Evolutionary conservation across 2,329 filamentous ascomycete genomes (phyloP), one percentile per base, ranked within the genome.

Genomic region (Penicillium sp.): DNA sequence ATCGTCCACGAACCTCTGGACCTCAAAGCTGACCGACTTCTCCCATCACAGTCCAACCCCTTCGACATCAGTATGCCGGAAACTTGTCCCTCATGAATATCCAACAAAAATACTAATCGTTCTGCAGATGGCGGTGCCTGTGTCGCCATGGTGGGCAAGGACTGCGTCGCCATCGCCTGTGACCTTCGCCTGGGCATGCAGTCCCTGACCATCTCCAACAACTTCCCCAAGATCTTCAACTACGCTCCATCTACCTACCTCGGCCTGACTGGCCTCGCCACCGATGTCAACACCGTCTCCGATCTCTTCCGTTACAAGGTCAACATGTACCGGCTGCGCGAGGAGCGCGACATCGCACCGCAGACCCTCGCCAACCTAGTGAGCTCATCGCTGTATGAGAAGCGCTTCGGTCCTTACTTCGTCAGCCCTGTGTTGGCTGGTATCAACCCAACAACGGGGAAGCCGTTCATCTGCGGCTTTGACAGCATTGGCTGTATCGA

Each of bases 251-350:
- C 93, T 73, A 91, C 94, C 70, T 97, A 96, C 79, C 89, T 99
- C 36, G 94, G 94, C 56, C 87, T 99, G 61, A 97, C 94, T 5
- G 94, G 94, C 55, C 90, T 99, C 51, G 94, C 94, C 61, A 99
- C 94, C 69, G 94, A 99, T 77, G 92, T 99, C 65, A 86, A 86
- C 65, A 97, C 93, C 68, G 93, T 99, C 68, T 90, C 89, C 70
- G 93, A 99, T 80, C 89, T 97, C 67, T 96, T 99, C 86, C 92
- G 94, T 74, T 97, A 96, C 87, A 99, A 99, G 85, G 91, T 96
- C 78, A 99, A 99, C 86, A 96, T 99, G 90, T 99, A 99, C 86
- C 90, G 94, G 66, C 86, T 99, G 72, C 91, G 94, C 73, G 94
- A 99, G 83, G 94, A 99, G 84, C 92, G 94, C 74, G 85, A 92